Percentiles rank a stretch among this genome's conserved stretches.
Conservation (phyloP, 208 protist genomes). For the Chromosphaera perkinsii region DNA sequence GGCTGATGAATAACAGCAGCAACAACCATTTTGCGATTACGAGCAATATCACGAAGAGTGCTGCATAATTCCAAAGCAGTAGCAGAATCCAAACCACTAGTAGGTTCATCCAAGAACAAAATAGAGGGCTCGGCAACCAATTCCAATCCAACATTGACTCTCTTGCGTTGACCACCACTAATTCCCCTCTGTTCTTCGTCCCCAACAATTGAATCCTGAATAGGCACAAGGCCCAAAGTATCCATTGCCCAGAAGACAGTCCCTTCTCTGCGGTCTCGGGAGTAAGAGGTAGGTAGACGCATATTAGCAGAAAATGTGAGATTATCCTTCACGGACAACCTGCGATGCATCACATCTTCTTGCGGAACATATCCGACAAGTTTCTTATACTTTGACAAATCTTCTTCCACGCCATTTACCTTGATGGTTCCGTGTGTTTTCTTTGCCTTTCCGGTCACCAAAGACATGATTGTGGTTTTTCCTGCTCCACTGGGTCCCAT, state of each 20-base stretch:
- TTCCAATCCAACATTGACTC: conserved; percentile 10
- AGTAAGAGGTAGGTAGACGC: not conserved
- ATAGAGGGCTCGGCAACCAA: not conserved
- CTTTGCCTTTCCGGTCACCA: no score
- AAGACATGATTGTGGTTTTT: no score
- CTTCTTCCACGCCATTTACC: no score
- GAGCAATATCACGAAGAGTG: not conserved
- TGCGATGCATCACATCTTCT: not conserved
- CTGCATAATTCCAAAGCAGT: not conserved
- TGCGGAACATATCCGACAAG: not conserved
- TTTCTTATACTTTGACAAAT: no score
- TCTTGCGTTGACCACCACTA: conserved; percentile 39
- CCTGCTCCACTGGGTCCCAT: no score
- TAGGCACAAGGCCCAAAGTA: conserved; percentile 4
- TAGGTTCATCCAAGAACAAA: not conserved
- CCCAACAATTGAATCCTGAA: not conserved
- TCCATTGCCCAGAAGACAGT: conserved; percentile 4
- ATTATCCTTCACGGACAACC: not conserved
- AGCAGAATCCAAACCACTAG: not conserved
- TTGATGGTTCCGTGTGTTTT: no score
- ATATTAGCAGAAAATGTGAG: not conserved
- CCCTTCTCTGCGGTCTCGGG: conserved; percentile 13
- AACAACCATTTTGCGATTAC: not conserved
- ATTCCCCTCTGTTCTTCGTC: conserved; percentile 24
- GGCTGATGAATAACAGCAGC: not conserved